Evolutionary conservation across 108 stramenopile genomes (phyloP), one percentile per base, ranked within the genome.

Genomic region (Cyclotella choctawhatcheeana): DNA sequence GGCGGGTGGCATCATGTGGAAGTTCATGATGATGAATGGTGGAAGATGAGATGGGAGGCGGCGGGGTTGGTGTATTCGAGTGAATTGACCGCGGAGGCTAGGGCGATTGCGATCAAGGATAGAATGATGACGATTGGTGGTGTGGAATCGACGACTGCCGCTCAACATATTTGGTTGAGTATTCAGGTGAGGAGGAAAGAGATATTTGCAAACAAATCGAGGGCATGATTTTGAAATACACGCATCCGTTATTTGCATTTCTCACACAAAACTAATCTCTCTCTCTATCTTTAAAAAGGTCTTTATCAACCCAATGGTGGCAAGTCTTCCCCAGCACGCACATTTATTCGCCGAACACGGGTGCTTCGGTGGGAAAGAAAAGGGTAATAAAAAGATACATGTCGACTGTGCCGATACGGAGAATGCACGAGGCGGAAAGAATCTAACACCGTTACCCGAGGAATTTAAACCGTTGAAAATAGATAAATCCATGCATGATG

Each of bases 1-100:
- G 90, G 91, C 8, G 85, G 85, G 31, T 86, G 91, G 91, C 91
- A 92, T 80, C 88, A 89, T 61, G 91, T 89, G 0, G 67, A 76
- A 26, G 75, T 76, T 4, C 75, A 76, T 64, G 60, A 64, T 47
- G 66, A 84, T 52, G 78, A 85, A 3, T 93, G 91, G 91, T 93
- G 91, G 91, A 82, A 85, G 40, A 60, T 52, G 5, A 81, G 85
- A 30, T 88, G 69, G 69, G 85, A 87, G 60, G 62, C 71, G 13
- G 85, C 79, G 32, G 92, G 92, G 2, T 89, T 93, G 29, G 56
- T 69, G 0, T 93, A 84, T 70, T 73, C 65, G 22, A 37, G 56
- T 16, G 44, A 18, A 8, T 58, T 92, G 32, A 88, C 88, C 6
- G 29, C 66, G 7, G 33, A 66, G 32, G 70, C 83, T 4, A 69